phyloP scores from a whole-genome alignment of 192 early-diverging fungal species.

The Phlyctochytrium planicorne region DNA sequence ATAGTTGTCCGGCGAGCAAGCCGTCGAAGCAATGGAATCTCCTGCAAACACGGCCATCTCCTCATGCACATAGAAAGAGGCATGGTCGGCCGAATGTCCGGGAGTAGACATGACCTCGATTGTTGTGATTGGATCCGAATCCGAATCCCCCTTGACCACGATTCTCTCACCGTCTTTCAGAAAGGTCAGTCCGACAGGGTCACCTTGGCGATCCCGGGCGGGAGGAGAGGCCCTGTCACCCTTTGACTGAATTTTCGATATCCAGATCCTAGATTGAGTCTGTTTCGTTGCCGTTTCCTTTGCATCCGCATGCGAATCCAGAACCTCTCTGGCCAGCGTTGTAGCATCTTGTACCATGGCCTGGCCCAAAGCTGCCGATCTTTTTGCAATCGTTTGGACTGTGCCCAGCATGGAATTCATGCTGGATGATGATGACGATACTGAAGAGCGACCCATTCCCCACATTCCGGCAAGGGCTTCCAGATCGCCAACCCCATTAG shows the following conservation, averaged over 20 bases:
- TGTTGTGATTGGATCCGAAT: not conserved
- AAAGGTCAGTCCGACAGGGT: not conserved
- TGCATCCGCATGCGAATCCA: too few relatives aligned
- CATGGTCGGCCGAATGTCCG: not conserved
- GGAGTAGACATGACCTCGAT: not conserved
- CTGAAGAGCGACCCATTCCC: too few relatives aligned
- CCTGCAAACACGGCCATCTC: not conserved
- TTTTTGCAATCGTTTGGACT: not conserved
- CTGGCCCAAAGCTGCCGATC: not conserved
- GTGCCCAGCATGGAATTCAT: not conserved
- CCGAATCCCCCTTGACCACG: not conserved
- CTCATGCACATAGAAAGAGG: not conserved
- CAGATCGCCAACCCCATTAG: not conserved
- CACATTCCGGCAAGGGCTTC: not conserved
- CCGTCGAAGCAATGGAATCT: not conserved
- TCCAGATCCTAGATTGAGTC: not conserved
- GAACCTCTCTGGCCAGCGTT: too few relatives aligned
- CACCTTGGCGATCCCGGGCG: not conserved
- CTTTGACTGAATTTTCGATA: not conserved
- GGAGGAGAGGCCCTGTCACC: not conserved
- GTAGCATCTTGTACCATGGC: not conserved
- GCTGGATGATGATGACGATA: too few relatives aligned
- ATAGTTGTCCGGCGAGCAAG: not conserved
- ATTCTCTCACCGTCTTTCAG: not conserved
- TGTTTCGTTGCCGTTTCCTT: too few relatives aligned